Evolutionary conservation across 495 filamentous ascomycete species (phyloP), one percentile per base, ranked within the genome.

Genomic region (Neurospora sp.): DNA sequence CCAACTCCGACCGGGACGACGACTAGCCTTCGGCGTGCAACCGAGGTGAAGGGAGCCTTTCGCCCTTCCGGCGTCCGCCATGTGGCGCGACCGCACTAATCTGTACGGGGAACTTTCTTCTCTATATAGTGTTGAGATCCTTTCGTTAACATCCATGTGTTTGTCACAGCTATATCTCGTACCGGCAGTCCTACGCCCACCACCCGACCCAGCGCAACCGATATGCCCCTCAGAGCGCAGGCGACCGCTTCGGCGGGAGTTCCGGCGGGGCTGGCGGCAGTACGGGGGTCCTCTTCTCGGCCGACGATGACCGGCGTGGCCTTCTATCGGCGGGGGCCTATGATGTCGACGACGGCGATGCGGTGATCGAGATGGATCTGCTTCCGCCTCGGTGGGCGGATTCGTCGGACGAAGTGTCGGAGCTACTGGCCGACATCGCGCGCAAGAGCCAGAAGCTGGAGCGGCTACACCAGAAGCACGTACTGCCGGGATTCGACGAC

Each of bases 1-100:
- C 70, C 42, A 40, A 22, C 68, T 45, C 53, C 12, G 53, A 61
- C 53, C 53, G 53, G 31, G 53, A 65, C 53, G 53, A 65, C 53
- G 53, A 65, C 53, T 65, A 65, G 53, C 53, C 53, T 65, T 65
- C 53, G 53, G 27, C 53, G 27, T 22, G 27, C 22, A 41, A 74
- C 41, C 77, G 73, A 78, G 71, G 74, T 80, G 81, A 82, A 76
- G 79, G 81, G 82, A 80, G 72, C 72, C 42, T 70, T 73, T 74
- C 70, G 81, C 80, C 80, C 80, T 79, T 81, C 77, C 78, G 74
- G 84, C 82, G 84, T 84, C 85, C 88, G 89, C 86, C 78, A 95
- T 97, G 92, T 97, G 93, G 92, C 93, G 96, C 85, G 96, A 99
- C 87, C 90, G 96, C 84, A 99, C 96, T 69, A 99, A 98, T 80